Evolutionary conservation across 495 filamentous ascomycete species (phyloP).

Genomic region (Pyronema omphalodes): DNA sequence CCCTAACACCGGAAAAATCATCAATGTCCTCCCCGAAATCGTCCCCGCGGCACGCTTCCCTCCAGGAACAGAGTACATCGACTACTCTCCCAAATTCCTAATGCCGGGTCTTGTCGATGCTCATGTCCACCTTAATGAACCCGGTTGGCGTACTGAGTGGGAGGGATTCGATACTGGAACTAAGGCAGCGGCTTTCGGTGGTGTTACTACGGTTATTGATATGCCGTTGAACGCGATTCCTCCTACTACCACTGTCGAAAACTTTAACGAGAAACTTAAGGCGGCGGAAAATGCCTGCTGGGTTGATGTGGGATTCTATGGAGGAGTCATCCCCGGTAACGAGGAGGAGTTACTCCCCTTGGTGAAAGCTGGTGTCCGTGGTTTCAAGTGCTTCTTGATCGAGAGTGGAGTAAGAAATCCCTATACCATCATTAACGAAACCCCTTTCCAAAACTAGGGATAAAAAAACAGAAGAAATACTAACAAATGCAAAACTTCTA

Average conservation of each 20-base stretch:
- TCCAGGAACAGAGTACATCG: conserved; percentile 47
- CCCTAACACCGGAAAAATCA: conserved; percentile 63
- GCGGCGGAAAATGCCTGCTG: conserved; percentile 85
- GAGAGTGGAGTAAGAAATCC: conserved; percentile 68
- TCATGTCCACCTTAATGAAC: conserved; percentile 95
- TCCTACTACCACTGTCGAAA: conserved; percentile 75
- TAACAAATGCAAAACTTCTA: conserved; percentile 23
- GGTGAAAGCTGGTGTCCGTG: conserved; percentile 68
- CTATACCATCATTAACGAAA: no score
- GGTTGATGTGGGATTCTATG: conserved; percentile 98
- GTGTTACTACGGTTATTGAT: conserved; percentile 94
- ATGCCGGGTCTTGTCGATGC: conserved; percentile 90
- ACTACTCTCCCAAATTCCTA: conserved; percentile 73
- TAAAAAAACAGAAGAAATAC: background rate
- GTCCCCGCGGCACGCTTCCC: conserved; percentile 58
- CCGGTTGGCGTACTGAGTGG: conserved; percentile 84
- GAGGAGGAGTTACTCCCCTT: conserved; percentile 58
- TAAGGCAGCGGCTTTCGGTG: conserved; percentile 80
- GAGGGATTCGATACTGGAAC: conserved; percentile 94
- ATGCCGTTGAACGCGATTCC: conserved; percentile 98
- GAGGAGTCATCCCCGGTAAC: conserved; percentile 87
- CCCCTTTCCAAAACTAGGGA: background rate
- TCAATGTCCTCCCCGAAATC: conserved; percentile 52
- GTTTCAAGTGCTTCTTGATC: conserved; percentile 96
- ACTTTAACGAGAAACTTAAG: conserved; percentile 63